Evolutionary conservation across 257 asterid genomes (phyloP), one percentile per base, ranked within the genome.

Genomic region (Scutellaria barbata): DNA sequence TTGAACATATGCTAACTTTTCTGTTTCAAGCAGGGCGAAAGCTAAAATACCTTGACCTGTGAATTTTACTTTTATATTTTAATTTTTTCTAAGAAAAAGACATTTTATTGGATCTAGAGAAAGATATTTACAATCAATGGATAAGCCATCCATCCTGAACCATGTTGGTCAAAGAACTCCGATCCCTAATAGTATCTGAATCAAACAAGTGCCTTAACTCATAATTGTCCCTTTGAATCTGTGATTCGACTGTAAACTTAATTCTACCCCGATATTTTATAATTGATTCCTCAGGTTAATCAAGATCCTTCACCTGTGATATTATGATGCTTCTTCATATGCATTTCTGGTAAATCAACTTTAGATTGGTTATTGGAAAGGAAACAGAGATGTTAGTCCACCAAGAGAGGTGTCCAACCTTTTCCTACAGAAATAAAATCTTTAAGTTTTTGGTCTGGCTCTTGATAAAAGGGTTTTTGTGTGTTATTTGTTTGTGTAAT

Each of bases 321-420:
- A 25, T 10, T 3, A 13, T 41, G 5, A 25, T 25, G 37, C 58
- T 10, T 62, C 47, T 35, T 55, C 33, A 25, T 13, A 37, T 11
- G 52, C 18, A 54, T 62, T 42, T 52, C 42, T 7, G 42, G 8
- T 22, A 18, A 43, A 22, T 22, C 25, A 22, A 22, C 25, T 22
- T 22, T 22, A 22, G 25, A 22, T 22, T 22, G 25, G 25, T 22
- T 22, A 22, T 22, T 22, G 58, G 20, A 56, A 30, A 30, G 35
- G 35, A 30, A 30, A 61, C 10, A 37, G 59, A 66, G 35, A 11
- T 69, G 18, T 45, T 5, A 45, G 51, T 68, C 43, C 72, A 20
- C 14, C 39, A 8, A 12, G 43, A 43, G 41, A 58, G 55, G 33
- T 62, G 40, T 40, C 7, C 11, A 2, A 67, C 40, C 53, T 30